Evolutionary conservation across 1,284 basidiomycete genomes (phyloP), one percentile per base, ranked within the genome.

Genomic region (Sphagnurus paluster): DNA sequence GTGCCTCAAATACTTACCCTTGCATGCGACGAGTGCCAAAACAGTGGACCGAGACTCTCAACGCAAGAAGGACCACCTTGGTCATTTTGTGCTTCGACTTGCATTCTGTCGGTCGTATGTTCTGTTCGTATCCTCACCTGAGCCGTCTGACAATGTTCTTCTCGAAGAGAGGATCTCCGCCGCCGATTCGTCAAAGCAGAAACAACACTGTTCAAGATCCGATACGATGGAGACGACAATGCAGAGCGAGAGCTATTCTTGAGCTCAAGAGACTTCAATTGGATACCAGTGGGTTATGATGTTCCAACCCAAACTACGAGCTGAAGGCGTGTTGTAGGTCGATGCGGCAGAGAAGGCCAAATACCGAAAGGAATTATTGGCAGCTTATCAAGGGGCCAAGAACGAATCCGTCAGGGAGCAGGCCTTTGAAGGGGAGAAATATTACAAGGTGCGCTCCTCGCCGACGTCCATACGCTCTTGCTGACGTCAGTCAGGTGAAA

Each of bases 51-150:
- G 74, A 44, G 82, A 91, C 29, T 68, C 66, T 7, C 84, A 99
- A 64, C 76, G 97, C 51, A 78, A 78, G 62, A 86, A 80, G 56
- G 97, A 99, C 65, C 90, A 95, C 61, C 77, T 98, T 24, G 87
- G 93, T 14, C 97, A 99, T 71, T 99, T 94, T 70, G 93, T 99
- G 2, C 75, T 99, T 49, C 75, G 97, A 35, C 76, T 99, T 30
- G 95, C 97, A 2, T 99, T 99, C 67, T 97, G 94, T 68, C 83
- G 93, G 47, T 93, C 91, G 94, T 97, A 67, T 65, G 92, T 82
- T 8, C 32, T 25, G 23, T 42, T 50, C 14, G 19, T 17, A 25
- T 14, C 17, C n/a, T 11, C 9, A 14, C 16, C 10, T 9, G 13
- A 20, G 16, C n/a, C 28, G 32, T 20, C 44, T 38, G 13, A 52